A percentile compares a stretch with the other conserved stretches of the same genome.
These are phyloP conservation scores for Vitis hybrid DNA, from an alignment of 177 flowering plant species.

Conservation along the genomic window DNA sequence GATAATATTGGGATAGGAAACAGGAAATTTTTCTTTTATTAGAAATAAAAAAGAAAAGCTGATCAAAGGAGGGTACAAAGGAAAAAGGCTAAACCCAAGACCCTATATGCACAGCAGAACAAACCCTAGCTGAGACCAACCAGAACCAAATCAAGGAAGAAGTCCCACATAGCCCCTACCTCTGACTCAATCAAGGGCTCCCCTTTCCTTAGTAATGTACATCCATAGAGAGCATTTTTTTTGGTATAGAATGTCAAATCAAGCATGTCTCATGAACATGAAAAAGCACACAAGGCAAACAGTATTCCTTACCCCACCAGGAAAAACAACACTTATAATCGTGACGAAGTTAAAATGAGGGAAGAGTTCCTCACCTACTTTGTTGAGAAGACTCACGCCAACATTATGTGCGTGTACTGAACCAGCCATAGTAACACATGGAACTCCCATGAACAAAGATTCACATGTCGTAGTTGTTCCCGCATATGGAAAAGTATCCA, in stretches of 20 bases:
- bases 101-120: no score
- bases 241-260: neutral
- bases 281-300: neutral
- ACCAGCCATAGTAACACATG: conserved; percentile 96
- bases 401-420: conserved; percentile 97
- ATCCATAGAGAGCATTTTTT: no score
- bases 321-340: neutral
- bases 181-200: no score
- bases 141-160: no score
- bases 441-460: conserved; percentile 97
- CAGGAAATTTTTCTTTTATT: no score
- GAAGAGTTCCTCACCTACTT: conserved; percentile 64
- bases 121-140: no score
- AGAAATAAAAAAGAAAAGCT: no score
- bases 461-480: conserved; percentile 99
- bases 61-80: no score
- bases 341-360: neutral
- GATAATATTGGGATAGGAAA: no score
- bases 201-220: no score
- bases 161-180: no score
- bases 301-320: neutral
- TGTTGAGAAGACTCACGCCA: conserved; percentile 87
- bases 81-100: no score
- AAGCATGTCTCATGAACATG: neutral
- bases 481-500: conserved; percentile 99